Conservation (phyloP, 176 grass and related monocot species). For the Triticum urartu region DNA sequence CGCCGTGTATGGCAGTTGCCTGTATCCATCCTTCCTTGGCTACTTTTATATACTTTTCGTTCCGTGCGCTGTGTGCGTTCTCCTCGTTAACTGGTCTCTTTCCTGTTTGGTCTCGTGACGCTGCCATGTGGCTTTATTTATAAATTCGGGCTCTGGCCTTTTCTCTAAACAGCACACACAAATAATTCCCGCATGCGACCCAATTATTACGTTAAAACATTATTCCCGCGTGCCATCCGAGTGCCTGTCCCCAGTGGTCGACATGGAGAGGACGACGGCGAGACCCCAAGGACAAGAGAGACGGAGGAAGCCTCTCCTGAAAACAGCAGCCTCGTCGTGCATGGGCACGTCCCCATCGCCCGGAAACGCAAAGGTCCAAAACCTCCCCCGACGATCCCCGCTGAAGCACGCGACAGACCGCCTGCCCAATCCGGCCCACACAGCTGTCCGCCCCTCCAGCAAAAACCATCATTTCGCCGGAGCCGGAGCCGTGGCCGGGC, state of each 20-base stretch:
- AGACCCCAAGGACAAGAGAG: neutral
- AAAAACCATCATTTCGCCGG: neutral
- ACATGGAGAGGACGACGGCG: neutral
- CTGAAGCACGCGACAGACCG: neutral
- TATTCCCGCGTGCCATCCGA: neutral
- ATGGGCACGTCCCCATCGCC: slow-evolving; percentile 28
- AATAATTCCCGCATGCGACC: neutral
- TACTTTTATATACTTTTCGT: too few relatives aligned
- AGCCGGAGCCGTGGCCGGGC: neutral
- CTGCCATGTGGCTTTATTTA: too few relatives aligned
- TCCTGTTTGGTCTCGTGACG: too few relatives aligned
- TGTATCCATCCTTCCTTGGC: too few relatives aligned
- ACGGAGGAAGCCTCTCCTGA: neutral
- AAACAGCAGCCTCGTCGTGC: neutral
- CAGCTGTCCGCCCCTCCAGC: neutral
- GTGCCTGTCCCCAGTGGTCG: neutral
- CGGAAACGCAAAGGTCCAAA: neutral
- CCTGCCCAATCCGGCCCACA: neutral
- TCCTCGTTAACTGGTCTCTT: too few relatives aligned
- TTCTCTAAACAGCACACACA: neutral
- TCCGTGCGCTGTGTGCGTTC: too few relatives aligned
- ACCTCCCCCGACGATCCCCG: neutral
- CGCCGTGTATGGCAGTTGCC: too few relatives aligned
- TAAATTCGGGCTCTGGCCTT: too few relatives aligned
- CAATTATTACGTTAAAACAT: too few relatives aligned